A percentile compares a stretch with the other conserved stretches of the same genome.
Conservation (phyloP, 108 stramenopile species). For the Fragilaria radians region DNA sequence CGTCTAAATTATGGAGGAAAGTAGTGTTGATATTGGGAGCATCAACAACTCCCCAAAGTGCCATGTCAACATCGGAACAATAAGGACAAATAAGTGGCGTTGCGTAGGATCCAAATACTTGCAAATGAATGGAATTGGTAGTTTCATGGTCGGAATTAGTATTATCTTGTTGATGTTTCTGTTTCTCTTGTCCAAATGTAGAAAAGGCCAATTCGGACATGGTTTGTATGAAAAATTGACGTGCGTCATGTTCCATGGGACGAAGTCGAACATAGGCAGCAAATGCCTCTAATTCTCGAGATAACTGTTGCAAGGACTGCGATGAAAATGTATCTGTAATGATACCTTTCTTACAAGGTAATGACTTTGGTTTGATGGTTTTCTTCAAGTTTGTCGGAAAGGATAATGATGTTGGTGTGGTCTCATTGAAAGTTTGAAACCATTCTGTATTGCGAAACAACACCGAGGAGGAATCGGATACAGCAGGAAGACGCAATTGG, state of each 20-base stretch:
- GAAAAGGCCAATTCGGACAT: slow-evolving; percentile 17
- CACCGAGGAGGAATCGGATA: too few relatives aligned
- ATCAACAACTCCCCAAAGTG: slow-evolving; percentile 60
- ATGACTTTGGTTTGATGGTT: too few relatives aligned
- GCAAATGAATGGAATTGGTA: slow-evolving; percentile 19
- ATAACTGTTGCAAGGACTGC: slow-evolving; percentile 19
- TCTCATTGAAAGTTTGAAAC: too few relatives aligned
- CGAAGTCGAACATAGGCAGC: slow-evolving; percentile 51
- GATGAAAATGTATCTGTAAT: too few relatives aligned
- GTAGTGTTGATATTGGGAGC: too few relatives aligned
- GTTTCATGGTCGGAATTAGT: neutral
- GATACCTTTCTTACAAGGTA: too few relatives aligned
- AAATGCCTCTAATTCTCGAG: slow-evolving; percentile 54
- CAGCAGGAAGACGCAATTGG: too few relatives aligned
- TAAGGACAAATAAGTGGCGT: slow-evolving; percentile 61
- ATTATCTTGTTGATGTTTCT: slow-evolving; percentile 1
- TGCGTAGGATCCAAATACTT: slow-evolving; percentile 74
- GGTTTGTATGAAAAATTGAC: slow-evolving; percentile 30
- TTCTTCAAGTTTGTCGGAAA: too few relatives aligned
- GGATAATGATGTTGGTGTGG: too few relatives aligned
- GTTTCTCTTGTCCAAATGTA: neutral
- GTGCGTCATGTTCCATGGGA: slow-evolving; percentile 34
- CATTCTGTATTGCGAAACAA: too few relatives aligned
- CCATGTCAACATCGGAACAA: slow-evolving; percentile 68
- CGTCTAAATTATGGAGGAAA: too few relatives aligned